Percentiles rank a stretch among this genome's conserved stretches.
Conservation (phyloP, 306 rosid species). For the Quercus wislizeni region DNA sequence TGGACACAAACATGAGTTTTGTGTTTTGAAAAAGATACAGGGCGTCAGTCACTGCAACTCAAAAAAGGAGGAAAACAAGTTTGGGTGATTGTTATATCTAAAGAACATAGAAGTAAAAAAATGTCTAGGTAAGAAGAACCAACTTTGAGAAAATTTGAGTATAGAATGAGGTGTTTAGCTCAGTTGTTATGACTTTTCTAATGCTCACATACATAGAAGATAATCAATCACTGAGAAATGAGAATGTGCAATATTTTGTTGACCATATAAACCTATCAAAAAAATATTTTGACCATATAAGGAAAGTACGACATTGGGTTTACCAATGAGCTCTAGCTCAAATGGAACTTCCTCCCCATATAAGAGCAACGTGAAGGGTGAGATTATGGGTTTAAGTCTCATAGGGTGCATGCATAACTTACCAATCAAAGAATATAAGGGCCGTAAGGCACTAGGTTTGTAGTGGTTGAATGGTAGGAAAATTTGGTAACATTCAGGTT, state of each 20-base stretch:
- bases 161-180: neutral
- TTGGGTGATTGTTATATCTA: neutral
- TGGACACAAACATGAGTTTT: neutral
- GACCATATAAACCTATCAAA: too few species aligned
- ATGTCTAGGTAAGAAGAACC: neutral
- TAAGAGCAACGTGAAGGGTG: too few species aligned
- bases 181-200: neutral
- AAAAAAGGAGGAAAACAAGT: neutral
- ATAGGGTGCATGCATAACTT: too few species aligned
- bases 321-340: too few species aligned
- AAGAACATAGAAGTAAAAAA: neutral
- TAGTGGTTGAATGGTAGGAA: neutral
- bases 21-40: neutral
- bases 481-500: neutral
- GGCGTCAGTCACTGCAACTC: neutral
- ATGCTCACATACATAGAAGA: neutral
- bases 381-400: too few species aligned
- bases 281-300: too few species aligned
- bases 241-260: neutral
- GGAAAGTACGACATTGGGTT: too few species aligned
- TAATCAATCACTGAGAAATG: neutral
- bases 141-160: neutral
- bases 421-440: too few species aligned
- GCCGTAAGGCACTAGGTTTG: neutral
- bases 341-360: too few species aligned